Conservation (phyloP, 192 early-diverging fungal species). For the Rhizophagus sp. region DNA sequence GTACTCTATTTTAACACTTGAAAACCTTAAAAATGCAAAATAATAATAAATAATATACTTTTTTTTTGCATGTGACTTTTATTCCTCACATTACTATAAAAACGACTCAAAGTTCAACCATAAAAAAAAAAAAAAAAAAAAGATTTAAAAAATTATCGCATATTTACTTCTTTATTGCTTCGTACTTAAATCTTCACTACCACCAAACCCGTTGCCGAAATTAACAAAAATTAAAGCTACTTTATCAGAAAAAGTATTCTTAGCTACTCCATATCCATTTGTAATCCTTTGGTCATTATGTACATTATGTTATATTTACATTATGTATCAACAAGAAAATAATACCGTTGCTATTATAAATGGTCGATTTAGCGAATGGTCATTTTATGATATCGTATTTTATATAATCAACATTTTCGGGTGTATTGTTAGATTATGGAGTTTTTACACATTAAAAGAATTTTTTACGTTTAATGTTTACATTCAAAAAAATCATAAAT, state of each 20-base stretch:
- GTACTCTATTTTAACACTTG: no score
- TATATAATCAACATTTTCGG: background rate
- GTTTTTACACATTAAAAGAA: background rate
- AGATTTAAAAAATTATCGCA: background rate
- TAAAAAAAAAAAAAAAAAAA: background rate
- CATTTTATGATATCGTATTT: background rate
- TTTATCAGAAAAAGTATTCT: background rate
- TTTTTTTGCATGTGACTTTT: no score
- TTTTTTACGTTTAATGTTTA: constrained; percentile 20
- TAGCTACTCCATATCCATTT: background rate
- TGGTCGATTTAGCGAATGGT: background rate
- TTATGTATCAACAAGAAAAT: constrained; percentile 26
- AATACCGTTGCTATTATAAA: background rate
- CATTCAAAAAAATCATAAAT: constrained; percentile 1
- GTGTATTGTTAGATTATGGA: constrained; percentile 8
- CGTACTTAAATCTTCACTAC: background rate
- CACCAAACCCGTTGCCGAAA: background rate
- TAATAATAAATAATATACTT: no score
- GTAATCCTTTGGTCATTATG: background rate
- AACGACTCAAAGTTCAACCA: no score
- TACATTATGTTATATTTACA: constrained; percentile 12
- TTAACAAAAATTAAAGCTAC: background rate
- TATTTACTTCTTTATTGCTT: background rate
- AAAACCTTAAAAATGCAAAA: no score
- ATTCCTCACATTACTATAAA: no score